phyloP scores from a whole-genome alignment of 2,329 filamentous ascomycete species.

The Onygena corvina region DNA sequence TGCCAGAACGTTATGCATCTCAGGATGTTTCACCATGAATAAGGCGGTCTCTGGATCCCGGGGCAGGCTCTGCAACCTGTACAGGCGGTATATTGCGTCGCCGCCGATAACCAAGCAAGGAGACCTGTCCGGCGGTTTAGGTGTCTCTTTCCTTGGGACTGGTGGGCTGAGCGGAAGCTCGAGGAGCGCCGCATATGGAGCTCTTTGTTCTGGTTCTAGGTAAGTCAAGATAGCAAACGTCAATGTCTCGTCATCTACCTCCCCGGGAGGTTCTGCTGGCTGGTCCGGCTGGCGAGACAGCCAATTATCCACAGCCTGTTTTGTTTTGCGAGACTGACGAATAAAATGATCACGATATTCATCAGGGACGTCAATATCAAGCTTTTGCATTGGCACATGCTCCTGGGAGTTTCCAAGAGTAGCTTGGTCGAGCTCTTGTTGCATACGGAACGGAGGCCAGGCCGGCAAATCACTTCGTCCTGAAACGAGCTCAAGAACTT shows the following conservation, averaged over 20 bases:
- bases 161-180: constrained; percentile 44
- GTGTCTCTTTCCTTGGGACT: constrained; percentile 53
- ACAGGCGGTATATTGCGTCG: constrained; percentile 70
- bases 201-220: constrained; percentile 60
- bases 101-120: constrained; percentile 65
- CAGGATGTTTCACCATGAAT: constrained; percentile 71
- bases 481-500: constrained; percentile 85
- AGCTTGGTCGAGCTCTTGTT: constrained; percentile 44
- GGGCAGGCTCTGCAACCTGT: constrained; percentile 59
- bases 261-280: constrained; percentile 63
- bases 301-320: constrained; percentile 84
- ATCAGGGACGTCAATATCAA: constrained; percentile 88
- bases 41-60: constrained; percentile 77
- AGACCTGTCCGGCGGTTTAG: constrained; percentile 52
- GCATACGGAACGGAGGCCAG: constrained; percentile 80
- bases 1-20: constrained; percentile 72
- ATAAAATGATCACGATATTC: constrained; percentile 89
- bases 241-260: constrained; percentile 87
- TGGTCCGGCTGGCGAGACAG: constrained; percentile 66
- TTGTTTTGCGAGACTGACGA: constrained; percentile 82
- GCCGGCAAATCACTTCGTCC: constrained; percentile 72
- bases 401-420: constrained; percentile 42
- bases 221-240: constrained; percentile 89
- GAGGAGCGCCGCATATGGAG: constrained; percentile 70
- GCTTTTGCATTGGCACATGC: constrained; percentile 55